Base-by-base conservation (phyloP, 1,284 basidiomycete genomes). In the Moesziomyces globuligerus region DNA sequence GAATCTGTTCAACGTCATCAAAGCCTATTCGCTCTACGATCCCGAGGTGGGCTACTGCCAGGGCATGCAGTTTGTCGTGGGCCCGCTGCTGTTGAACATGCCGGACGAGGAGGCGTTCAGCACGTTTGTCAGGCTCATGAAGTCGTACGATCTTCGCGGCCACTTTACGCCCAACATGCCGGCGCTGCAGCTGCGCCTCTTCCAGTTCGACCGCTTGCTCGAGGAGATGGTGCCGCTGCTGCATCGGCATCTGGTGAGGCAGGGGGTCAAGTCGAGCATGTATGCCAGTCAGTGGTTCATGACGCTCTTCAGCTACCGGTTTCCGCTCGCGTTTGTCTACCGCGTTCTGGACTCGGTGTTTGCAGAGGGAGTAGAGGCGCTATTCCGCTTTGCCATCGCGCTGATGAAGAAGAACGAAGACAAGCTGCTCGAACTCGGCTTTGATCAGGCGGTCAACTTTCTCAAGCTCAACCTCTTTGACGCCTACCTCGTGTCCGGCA, bases 121-220 rank as follows among this genome's bases (percentile, higher is more conserved):
- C 73, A 88, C 98, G 5, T 87, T 98, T 17, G 93, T 97, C n/a
- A 87, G 95, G 53, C 84, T 98, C n/a, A 98, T 98, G 95, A 87
- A 96, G 72, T 91, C 92, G 4, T 98, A 98, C 82, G 94, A 95
- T 81, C 86, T 98, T 3, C 89, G 95, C 45, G 93, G 94, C 0
- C 95, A 98, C 83, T 98, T 94, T 84, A 86, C 96, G 15, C 94
- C 95, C 7, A 94, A 98, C 76, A 98, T 98, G 95, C 95, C 95
- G 0, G 94, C 93, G 59, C 83, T 98, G 4, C 96, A 98, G 81
- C 85, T 95, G 40, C 90, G 95, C 17, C 86, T 98, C 56, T 89
- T 87, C 75, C 85, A 93, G 88, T 98, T 98, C 83, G 96, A 98
- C 81, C 90, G 95, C 18, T 84, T 98, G 43, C 85, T 97, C 24